These are phyloP conservation scores for Cordyceps militaris DNA, from an alignment of 2,329 filamentous ascomycete genomes.

Conservation along the genomic window DNA sequence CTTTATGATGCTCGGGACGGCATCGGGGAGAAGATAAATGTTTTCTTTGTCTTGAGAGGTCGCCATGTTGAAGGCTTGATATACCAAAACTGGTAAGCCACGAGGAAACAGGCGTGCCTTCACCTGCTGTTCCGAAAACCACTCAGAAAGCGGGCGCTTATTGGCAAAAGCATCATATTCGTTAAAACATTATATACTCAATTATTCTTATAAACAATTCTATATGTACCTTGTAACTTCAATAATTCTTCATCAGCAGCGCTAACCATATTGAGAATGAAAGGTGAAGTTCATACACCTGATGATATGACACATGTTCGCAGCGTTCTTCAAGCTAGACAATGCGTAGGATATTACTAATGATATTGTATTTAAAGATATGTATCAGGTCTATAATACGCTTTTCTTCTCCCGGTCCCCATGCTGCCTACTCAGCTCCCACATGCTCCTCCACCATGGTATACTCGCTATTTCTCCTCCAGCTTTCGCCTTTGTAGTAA, in stretches of 20 bases:
- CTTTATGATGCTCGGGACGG: not conserved
- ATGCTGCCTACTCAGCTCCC: not conserved
- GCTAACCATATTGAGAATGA: too few species aligned
- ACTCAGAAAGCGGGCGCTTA: too few species aligned
- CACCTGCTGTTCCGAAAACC: not conserved
- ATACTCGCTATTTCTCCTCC: conserved; percentile 24
- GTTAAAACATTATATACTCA: too few species aligned
- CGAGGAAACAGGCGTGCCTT: not conserved
- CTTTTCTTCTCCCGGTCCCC: not conserved
- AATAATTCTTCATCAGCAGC: too few species aligned
- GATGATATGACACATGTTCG: too few species aligned
- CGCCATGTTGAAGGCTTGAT: not conserved
- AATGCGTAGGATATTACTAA: too few species aligned
- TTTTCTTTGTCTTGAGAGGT: not conserved
- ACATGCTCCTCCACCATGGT: conserved; percentile 9
- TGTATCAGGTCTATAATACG: not conserved
- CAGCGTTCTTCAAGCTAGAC: too few species aligned
- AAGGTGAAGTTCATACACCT: too few species aligned
- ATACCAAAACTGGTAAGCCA: not conserved
- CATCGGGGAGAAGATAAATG: not conserved
- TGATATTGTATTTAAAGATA: not conserved
- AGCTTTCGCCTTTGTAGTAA: conserved; percentile 42
- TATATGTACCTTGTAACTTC: too few species aligned
- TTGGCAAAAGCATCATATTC: too few species aligned
- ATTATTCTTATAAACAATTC: too few species aligned